Conservation (phyloP, 371 early-diverging fungal genomes). For the Mortierella sp. region DNA sequence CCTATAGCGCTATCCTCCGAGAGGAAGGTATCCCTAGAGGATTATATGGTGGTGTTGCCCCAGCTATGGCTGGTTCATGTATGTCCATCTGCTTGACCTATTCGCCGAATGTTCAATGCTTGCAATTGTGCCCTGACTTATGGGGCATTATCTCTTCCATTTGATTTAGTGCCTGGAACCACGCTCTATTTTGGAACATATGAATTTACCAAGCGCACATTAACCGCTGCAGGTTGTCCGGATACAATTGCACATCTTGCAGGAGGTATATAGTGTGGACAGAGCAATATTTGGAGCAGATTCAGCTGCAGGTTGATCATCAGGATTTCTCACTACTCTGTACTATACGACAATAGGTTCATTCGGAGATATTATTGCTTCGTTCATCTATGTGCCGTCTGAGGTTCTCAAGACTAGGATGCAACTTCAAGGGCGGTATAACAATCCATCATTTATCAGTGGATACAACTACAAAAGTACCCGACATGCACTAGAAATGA, state of each 20-base stretch:
- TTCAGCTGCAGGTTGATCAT: neutral
- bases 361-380: constrained; percentile 80
- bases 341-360: constrained; percentile 52
- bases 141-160: neutral
- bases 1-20: constrained; percentile 71
- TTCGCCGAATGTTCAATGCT: neutral
- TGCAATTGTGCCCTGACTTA: neutral
- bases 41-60: constrained; percentile 78
- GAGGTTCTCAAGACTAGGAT: constrained; percentile 86
- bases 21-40: constrained; percentile 82
- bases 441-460: constrained; percentile 81
- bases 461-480: constrained; percentile 82
- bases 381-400: constrained; percentile 82
- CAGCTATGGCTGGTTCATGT: constrained; percentile 84
- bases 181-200: constrained; percentile 83
- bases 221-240: constrained; percentile 68
- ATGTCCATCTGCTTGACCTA: constrained; percentile 17
- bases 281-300: neutral
- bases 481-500: constrained; percentile 79
- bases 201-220: constrained; percentile 76
- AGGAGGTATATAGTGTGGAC: constrained; percentile 62
- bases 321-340: constrained; percentile 2
- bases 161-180: constrained; percentile 70
- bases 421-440: constrained; percentile 85
- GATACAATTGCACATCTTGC: constrained; percentile 75